phyloP scores from a whole-genome alignment of 176 grass and related monocot genomes.

The Avena sativa region DNA sequence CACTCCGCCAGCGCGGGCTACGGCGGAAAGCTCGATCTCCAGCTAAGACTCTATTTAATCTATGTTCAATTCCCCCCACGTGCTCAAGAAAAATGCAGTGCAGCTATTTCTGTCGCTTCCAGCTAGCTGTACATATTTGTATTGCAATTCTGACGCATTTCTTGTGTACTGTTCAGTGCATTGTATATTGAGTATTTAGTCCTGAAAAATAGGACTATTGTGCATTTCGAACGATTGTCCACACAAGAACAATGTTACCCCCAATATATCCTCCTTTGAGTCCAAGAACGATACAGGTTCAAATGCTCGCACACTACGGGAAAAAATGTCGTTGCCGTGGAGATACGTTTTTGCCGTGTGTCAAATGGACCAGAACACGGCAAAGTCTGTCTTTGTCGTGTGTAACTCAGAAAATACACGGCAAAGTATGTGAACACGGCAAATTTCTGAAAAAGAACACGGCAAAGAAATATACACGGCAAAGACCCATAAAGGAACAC shows the following conservation, averaged over 20 bases:
- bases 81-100: neutral
- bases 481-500: no score
- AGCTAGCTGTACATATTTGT: neutral
- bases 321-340: no score
- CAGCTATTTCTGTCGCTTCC: neutral
- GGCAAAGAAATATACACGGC: no score
- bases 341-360: no score
- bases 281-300: neutral
- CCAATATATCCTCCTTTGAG: neutral
- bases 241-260: neutral
- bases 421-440: no score
- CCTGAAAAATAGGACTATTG: neutral
- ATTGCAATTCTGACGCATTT: neutral
- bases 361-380: no score
- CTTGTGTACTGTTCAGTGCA: neutral
- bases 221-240: neutral
- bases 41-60: conserved; percentile 6
- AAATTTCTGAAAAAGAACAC: no score
- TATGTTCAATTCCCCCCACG: neutral
- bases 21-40: conserved; percentile 3
- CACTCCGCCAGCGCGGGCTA: neutral
- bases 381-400: no score
- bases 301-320: neutral
- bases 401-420: no score
- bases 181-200: neutral